A percentile compares a stretch with the other conserved stretches of the same genome.
Evolutionary conservation across 1,284 basidiomycete species (phyloP).

Genomic region (Ceratobasidium sp.): DNA sequence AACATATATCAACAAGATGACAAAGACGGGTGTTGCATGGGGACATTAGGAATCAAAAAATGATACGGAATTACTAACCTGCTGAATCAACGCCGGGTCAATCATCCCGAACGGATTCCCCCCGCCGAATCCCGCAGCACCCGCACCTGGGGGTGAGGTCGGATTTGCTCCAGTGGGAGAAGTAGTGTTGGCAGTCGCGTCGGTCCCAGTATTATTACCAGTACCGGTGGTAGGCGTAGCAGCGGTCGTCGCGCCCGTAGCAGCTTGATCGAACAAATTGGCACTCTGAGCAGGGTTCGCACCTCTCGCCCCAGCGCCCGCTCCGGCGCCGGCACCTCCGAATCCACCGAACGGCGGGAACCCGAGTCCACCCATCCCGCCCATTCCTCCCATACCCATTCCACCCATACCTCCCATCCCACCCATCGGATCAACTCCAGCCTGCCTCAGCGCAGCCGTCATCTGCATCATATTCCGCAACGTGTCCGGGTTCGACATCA

Average conservation of each 20-base stretch:
- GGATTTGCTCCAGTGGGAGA: conserved; percentile 34
- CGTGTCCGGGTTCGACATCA: conserved; percentile 87
- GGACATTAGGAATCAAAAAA: too few relatives aligned
- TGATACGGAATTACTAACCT: conserved; percentile 3
- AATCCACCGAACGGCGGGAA: conserved; percentile 48
- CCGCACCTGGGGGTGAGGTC: not conserved
- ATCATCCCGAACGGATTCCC: conserved; percentile 49
- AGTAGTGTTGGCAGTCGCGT: not conserved
- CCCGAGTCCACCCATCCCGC: conserved; percentile 46
- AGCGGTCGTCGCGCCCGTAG: conserved; percentile 40
- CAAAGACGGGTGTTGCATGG: too few relatives aligned
- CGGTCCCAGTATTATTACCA: too few relatives aligned
- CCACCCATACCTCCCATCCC: conserved; percentile 37
- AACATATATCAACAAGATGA: too few relatives aligned
- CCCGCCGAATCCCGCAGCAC: not conserved
- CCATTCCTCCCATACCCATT: conserved; percentile 54
- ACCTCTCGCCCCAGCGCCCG: too few relatives aligned
- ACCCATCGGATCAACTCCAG: conserved; percentile 38
- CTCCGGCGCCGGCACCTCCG: conserved; percentile 47
- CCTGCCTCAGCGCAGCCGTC: conserved; percentile 61
- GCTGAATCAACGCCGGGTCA: conserved; percentile 48
- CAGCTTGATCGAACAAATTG: conserved; percentile 46
- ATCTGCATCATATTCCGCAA: conserved; percentile 86
- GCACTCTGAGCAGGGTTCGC: conserved; percentile 56
- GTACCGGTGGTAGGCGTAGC: conserved; percentile 15